Evolutionary conservation across 805 yeast genomes (phyloP), one percentile per base, ranked within the genome.

Genomic region (Starmerella stellata): DNA sequence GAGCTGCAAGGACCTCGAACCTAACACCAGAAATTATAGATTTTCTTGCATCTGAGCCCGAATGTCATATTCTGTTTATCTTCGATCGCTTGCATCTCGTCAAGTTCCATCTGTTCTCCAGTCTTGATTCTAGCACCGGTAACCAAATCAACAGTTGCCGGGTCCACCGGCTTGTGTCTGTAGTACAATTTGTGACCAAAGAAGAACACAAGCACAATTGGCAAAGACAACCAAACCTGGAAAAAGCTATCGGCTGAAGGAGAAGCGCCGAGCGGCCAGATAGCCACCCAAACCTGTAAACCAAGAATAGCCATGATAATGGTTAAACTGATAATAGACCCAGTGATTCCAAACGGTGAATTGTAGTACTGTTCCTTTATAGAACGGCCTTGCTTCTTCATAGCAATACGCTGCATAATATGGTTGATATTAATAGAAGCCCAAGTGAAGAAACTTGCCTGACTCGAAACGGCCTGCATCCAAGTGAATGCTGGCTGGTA

Each of bases 251-350:
- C 30, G 11, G 64, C 67, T 34, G 45, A 49, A 18, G 66, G 58
- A 3, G 39, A 29, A 11, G 25, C 27, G 14, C 37, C 56, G 59
- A 72, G 51, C 40, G 93, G 93, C 65, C 65, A 78, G 30, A 77
- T 59, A 7, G 87, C 83, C 43, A 75, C 65, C 80, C 85, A 80
- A 63, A 80, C 76, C 61, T 78, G 85, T 27, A 82, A 79, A 40
- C 69, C 60, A 43, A 81, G 63, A 45, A 79, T 75, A 37, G 75
- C 53, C 20, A 67, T 23, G 54, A 73, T 74, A 52, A 81, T 58
- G 18, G 57, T 42, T n/a, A 69, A 51, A 41, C 87, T 87, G 56
- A 68, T 69, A 44, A 54, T 56, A 0, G 92, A 75, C 35, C 93
- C 93, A 48, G 55, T 57, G 23, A 74, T 58, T 49, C 93, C 93